Percentiles rank a stretch among this genome's conserved stretches.
Conservation (phyloP, 2,329 filamentous ascomycete genomes). For the Proliferodiscus dingleyae region DNA sequence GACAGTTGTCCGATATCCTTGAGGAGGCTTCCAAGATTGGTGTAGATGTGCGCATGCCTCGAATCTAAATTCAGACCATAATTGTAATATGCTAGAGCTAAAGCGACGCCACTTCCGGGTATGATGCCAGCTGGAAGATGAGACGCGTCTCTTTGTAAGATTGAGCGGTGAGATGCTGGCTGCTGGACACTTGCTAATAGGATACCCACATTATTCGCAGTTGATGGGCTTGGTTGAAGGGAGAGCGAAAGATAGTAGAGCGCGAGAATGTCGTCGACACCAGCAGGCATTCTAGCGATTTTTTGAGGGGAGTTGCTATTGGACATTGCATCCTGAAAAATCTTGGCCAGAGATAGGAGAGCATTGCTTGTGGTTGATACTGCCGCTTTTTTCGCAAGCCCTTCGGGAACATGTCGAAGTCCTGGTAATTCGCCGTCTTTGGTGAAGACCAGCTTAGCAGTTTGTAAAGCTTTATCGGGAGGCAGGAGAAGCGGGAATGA, state of each 20-base stretch:
- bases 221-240: conserved; percentile 91
- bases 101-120: conserved; percentile 78
- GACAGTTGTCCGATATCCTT: conserved; percentile 95
- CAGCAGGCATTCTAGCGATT: conserved; percentile 58
- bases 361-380: conserved; percentile 95
- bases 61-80: conserved; percentile 84
- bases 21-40: conserved; percentile 87
- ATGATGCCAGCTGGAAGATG: conserved; percentile 57
- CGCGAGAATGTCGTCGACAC: conserved; percentile 86
- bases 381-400: conserved; percentile 69
- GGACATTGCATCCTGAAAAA: conserved; percentile 94
- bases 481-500: conserved; percentile 65
- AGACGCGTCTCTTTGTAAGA: conserved; percentile 28
- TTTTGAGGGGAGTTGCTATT: conserved; percentile 42
- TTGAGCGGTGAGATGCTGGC: conserved; percentile 36
- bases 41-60: conserved; percentile 92
- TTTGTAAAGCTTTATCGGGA: conserved; percentile 77
- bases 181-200: conserved; percentile 93
- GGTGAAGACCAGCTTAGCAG: conserved; percentile 77
- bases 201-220: conserved; percentile 96
- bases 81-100: conserved; percentile 91
- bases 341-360: conserved; percentile 89
- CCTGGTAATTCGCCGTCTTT: conserved; percentile 74
- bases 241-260: conserved; percentile 95
- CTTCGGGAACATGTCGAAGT: conserved; percentile 65